Conservation (phyloP, 306 rosid genomes). For the Quillaja saponaria region DNA sequence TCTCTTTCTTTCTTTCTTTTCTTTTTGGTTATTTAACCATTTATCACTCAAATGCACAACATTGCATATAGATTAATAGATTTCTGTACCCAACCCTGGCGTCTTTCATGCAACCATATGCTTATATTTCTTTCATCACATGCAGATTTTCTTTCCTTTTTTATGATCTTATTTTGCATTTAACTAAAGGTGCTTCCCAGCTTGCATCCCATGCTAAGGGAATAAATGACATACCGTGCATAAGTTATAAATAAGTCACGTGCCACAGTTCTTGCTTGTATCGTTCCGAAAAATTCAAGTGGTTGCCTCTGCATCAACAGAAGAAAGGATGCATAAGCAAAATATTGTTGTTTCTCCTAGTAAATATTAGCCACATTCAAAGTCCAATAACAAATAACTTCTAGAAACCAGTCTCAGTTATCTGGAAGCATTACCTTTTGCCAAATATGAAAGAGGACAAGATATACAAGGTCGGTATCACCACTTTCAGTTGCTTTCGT, state of each 20-base stretch:
- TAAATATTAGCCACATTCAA: slow-evolving; percentile 15
- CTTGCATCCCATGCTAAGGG: too few relatives aligned
- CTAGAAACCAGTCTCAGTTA: slow-evolving; percentile 6
- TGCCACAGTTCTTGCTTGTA: slow-evolving; percentile 71
- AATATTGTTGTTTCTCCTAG: slow-evolving; percentile 9
- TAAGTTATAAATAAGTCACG: slow-evolving; percentile 78
- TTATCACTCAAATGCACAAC: slow-evolving; percentile 8
- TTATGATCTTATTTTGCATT: slow-evolving; percentile 31
- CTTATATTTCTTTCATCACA: background rate
- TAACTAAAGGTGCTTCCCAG: slow-evolving; percentile 11
- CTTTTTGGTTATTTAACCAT: background rate
- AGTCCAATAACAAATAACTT: background rate
- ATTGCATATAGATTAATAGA: background rate
- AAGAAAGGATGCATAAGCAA: slow-evolving; percentile 27
- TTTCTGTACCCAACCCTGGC: background rate
- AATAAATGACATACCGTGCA: slow-evolving; percentile 84
- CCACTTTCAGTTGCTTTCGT: slow-evolving; percentile 92
- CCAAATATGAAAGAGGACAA: slow-evolving; percentile 92
- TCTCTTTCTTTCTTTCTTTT: background rate
- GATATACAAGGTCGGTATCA: slow-evolving; percentile 95
- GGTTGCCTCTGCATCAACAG: slow-evolving; percentile 71
- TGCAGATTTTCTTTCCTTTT: slow-evolving; percentile 11
- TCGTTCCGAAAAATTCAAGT: slow-evolving; percentile 76
- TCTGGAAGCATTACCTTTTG: slow-evolving; percentile 65
- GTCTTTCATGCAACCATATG: slow-evolving; percentile 2